A percentile compares a stretch with the other conserved stretches of the same genome.
These are phyloP conservation scores for Starmerella ratchasimensis DNA, from an alignment of 805 yeast species.

Conservation along the genomic window DNA sequence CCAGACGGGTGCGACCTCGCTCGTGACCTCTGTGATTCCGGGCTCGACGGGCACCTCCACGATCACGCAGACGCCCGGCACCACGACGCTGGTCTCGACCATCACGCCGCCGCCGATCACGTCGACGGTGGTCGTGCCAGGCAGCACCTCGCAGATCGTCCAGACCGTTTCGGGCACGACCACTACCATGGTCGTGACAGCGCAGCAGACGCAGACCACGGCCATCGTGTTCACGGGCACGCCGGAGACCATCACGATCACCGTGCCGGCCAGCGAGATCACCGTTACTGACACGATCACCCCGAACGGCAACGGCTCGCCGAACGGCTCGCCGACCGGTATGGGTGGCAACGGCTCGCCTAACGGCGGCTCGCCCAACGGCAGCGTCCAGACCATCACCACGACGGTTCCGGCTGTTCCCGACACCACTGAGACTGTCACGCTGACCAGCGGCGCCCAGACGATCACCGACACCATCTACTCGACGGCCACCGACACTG, in stretches of 20 bases:
- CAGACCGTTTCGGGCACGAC: conserved; percentile 6
- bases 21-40: conserved; percentile 4
- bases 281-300: conserved; percentile 8
- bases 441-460: conserved; percentile 5
- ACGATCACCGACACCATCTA: conserved; percentile 10
- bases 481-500: background rate
- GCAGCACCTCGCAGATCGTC: conserved; percentile 3
- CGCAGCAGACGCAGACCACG: background rate
- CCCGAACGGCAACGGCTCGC: no score
- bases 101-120: conserved; percentile 4
- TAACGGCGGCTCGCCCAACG: background rate
- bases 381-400: background rate
- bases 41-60: conserved; percentile 7
- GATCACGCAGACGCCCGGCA: conserved; percentile 3
- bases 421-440: conserved; percentile 1
- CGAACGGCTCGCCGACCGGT: background rate
- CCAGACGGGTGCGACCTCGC: conserved; percentile 2
- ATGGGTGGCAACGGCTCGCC: background rate
- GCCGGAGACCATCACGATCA: background rate
- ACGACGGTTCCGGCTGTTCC: conserved; percentile 3
- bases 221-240: conserved; percentile 4
- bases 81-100: conserved; percentile 7
- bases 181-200: background rate
- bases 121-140: conserved; percentile 3
- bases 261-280: conserved; percentile 2